Evolutionary conservation across 2,329 filamentous ascomycete species (phyloP).

Genomic region (Corinectria fuckeliana): DNA sequence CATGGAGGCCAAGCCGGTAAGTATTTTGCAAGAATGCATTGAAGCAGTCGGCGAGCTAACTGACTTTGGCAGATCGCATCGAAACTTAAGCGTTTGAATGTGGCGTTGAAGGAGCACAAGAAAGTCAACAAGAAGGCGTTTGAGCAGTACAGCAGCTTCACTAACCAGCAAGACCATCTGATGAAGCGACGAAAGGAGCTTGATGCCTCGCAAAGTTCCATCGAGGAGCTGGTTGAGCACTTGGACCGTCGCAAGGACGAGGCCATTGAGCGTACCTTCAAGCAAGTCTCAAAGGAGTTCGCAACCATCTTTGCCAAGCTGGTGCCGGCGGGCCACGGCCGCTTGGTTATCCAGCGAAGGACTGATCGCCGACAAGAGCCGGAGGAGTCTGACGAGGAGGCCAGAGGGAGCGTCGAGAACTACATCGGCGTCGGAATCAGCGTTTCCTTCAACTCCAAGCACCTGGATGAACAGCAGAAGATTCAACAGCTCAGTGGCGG

Average conservation of each 20-base stretch:
- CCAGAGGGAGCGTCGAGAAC: conserved; percentile 82
- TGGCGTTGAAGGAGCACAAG: conserved; percentile 93
- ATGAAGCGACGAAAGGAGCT: conserved; percentile 86
- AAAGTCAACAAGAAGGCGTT: conserved; percentile 99
- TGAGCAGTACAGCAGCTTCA: conserved; percentile 98
- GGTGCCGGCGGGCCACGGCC: conserved; percentile 90
- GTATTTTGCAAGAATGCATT: conserved; percentile 33
- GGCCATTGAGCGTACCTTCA: conserved; percentile 97
- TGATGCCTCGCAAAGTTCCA: conserved; percentile 83
- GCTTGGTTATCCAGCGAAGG: conserved; percentile 90
- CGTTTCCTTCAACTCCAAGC: conserved; percentile 98
- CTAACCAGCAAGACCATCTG: conserved; percentile 85
- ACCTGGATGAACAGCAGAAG: conserved; percentile 92
- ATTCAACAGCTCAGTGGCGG: conserved; percentile 97
- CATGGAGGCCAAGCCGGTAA: conserved; percentile 77
- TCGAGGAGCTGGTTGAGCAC: conserved; percentile 89
- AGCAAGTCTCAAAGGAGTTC: conserved; percentile 95
- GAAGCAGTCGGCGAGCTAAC: conserved; percentile 17
- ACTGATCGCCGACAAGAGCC: conserved; percentile 71
- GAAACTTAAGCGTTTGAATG: conserved; percentile 87
- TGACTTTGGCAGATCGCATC: conserved; percentile 55
- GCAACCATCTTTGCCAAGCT: conserved; percentile 92
- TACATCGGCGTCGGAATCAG: conserved; percentile 96
- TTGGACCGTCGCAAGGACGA: conserved; percentile 97
- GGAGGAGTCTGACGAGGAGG: conserved; percentile 71